These are phyloP conservation scores for Nakazawaea pomicola DNA, from an alignment of 805 yeast genomes.

Conservation along the genomic window DNA sequence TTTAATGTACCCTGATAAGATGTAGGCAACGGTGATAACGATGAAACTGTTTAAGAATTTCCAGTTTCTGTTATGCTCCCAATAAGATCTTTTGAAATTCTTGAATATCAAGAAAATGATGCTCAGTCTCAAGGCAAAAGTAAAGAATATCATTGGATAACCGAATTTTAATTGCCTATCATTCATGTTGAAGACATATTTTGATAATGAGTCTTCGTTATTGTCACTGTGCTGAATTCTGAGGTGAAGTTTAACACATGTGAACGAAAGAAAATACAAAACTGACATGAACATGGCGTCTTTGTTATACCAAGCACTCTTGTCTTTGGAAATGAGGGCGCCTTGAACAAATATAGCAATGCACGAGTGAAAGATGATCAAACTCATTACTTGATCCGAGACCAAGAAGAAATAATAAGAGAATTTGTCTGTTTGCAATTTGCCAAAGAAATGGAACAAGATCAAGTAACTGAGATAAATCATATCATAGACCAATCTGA, in stretches of 20 bases:
- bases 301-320: not conserved
- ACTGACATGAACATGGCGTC: not conserved
- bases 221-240: not conserved
- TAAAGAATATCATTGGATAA: not conserved
- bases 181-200: slow-evolving; percentile 4
- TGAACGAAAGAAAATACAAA: slow-evolving; percentile 7
- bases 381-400: slow-evolving; percentile 4
- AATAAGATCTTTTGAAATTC: slow-evolving; percentile 1
- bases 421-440: not conserved
- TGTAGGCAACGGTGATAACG: not conserved
- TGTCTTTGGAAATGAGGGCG: slow-evolving; percentile 1
- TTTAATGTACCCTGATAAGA: slow-evolving; percentile 8
- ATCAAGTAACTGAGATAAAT: slow-evolving; percentile 5
- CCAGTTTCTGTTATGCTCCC: not conserved
- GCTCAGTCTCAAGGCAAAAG: not conserved
- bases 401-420: slow-evolving; percentile 1
- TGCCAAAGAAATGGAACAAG: slow-evolving; percentile 2
- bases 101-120: not conserved
- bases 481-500: slow-evolving; percentile 6
- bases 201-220: not conserved
- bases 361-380: slow-evolving; percentile 1
- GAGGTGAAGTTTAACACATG: slow-evolving; percentile 6
- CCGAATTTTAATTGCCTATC: slow-evolving; percentile 1
- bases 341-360: slow-evolving; percentile 9
- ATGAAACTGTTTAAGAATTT: slow-evolving; percentile 7